These are phyloP conservation scores for Ampelomyces quisqualis DNA, from an alignment of 2,329 filamentous ascomycete genomes.

Conservation along the genomic window DNA sequence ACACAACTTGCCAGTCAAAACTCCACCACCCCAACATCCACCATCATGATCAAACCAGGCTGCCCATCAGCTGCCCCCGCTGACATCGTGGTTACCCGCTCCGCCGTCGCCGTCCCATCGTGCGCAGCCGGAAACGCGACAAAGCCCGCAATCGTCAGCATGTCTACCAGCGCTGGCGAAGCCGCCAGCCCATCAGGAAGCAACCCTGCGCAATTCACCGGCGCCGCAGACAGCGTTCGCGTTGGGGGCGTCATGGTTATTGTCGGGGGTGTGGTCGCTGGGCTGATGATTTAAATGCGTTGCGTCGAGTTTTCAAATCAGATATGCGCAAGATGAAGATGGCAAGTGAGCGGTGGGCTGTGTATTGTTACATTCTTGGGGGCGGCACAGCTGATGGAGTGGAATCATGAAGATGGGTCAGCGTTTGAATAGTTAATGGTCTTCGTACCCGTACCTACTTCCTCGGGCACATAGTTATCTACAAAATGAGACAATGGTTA, in stretches of 20 bases:
- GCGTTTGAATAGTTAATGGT: no score
- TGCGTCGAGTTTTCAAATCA: background rate
- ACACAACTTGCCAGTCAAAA: background rate
- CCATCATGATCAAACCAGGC: conserved; percentile 15
- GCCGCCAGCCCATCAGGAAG: no score
- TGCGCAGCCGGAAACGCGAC: conserved; percentile 23
- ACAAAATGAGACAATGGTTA: no score
- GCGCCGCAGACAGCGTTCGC: conserved; percentile 4
- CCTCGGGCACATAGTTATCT: no score
- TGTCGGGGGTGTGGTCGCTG: no score
- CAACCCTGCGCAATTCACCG: conserved; percentile 9
- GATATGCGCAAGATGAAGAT: conserved; percentile 3
- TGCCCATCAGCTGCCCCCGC: conserved; percentile 18
- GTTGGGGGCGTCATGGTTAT: background rate
- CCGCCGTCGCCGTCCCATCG: conserved; percentile 12
- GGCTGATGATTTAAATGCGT: no score
- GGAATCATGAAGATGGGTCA: no score
- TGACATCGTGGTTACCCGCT: conserved; percentile 22
- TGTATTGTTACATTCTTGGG: no score
- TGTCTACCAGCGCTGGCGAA: conserved; percentile 3
- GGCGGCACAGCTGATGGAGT: no score
- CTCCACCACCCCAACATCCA: conserved; percentile 9
- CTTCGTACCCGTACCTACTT: no score
- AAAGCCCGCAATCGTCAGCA: conserved; percentile 18
- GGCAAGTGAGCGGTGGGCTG: no score